Evolutionary conservation across 2,329 filamentous ascomycete species (phyloP).

Genomic region (Ceratocystis huliohia): DNA sequence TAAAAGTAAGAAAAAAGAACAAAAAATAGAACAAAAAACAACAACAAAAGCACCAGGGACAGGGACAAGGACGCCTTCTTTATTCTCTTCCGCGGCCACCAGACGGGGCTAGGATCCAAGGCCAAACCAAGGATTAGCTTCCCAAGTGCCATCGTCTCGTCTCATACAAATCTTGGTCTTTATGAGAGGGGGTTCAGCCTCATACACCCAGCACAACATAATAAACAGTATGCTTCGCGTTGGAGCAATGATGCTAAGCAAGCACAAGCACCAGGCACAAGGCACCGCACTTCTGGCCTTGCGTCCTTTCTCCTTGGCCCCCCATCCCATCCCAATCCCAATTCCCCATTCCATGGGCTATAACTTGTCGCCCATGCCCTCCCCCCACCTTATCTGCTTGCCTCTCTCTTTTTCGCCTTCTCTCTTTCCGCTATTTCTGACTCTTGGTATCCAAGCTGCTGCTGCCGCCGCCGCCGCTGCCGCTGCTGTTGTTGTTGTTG

Average conservation of each 20-base stretch:
- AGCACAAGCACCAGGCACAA: neutral
- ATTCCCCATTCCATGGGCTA: neutral
- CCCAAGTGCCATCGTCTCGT: conserved; percentile 8
- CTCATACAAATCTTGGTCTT: neutral
- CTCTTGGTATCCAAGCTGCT: neutral
- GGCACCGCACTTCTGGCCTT: neutral
- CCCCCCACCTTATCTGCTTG: neutral
- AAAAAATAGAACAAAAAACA: neutral
- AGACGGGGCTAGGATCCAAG: neutral
- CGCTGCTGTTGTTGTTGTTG: no score
- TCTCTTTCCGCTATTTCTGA: neutral
- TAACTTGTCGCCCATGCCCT: neutral
- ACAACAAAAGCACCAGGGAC: neutral
- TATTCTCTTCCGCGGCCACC: neutral
- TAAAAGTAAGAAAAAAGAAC: neutral
- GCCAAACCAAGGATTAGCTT: neutral
- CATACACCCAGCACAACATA: neutral
- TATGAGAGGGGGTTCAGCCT: neutral
- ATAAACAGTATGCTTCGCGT: neutral
- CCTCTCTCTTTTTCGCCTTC: neutral
- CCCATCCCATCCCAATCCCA: no score
- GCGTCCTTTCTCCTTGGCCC: neutral
- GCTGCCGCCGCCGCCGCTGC: no score
- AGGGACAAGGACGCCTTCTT: neutral
- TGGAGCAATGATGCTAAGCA: neutral